Evolutionary conservation across 176 grass and related monocot genomes (phyloP).

Genomic region (Hsuehochloa calcarea): DNA sequence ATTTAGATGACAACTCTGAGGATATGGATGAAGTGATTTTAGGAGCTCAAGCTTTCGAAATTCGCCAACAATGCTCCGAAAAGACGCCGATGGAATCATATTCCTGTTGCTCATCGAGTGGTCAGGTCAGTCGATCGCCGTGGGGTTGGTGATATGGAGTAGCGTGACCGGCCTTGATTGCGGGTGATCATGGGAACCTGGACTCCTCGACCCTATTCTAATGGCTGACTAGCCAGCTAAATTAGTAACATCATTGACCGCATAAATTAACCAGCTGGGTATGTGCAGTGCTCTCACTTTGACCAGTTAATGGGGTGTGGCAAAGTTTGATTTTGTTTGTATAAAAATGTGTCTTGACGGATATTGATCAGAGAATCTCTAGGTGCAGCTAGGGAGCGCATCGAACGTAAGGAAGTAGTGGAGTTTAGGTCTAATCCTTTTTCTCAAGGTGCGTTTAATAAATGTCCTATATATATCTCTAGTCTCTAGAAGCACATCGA

Average conservation of each 20-base stretch:
- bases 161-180: background rate
- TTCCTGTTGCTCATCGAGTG: too few species aligned
- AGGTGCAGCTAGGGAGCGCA: background rate
- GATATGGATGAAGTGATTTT: too few species aligned
- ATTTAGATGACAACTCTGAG: too few species aligned
- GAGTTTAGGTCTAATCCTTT: background rate
- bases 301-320: background rate
- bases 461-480: too few species aligned
- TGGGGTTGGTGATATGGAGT: background rate
- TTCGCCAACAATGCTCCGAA: too few species aligned
- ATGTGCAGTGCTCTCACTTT: background rate
- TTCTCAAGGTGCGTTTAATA: background rate
- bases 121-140: too few species aligned
- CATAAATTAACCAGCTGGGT: background rate
- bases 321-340: background rate
- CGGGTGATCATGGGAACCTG: background rate
- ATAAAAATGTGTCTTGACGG: background rate
- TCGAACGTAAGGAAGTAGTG: background rate
- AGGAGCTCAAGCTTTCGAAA: too few species aligned
- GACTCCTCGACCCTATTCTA: background rate
- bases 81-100: too few species aligned
- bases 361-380: too few species aligned
- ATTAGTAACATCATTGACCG: background rate
- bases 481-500: too few species aligned
- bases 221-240: background rate